phyloP scores from a whole-genome alignment of 805 yeast genomes.

The Kazachstania psychrophila region DNA sequence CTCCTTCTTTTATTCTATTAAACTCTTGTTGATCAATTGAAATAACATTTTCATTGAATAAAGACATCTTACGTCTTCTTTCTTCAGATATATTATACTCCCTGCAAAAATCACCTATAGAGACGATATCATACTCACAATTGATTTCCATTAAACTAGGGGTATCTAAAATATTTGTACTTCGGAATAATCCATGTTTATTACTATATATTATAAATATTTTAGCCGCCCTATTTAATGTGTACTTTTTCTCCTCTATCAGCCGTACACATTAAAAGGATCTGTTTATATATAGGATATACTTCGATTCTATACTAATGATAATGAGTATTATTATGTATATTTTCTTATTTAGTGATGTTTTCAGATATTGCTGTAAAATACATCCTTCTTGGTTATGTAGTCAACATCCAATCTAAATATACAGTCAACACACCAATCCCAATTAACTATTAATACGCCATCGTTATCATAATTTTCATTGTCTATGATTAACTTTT shows the following conservation, averaged over 20 bases:
- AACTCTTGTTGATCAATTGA: constrained; percentile 6
- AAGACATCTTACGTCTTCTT: constrained; percentile 2
- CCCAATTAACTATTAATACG: constrained; percentile 27
- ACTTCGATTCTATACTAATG: no score
- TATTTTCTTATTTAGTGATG: no score
- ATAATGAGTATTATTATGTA: no score
- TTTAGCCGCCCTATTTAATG: no score
- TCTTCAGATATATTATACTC: constrained; percentile 3
- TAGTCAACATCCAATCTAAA: constrained; percentile 19
- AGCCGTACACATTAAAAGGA: no score
- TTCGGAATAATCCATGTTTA: no score
- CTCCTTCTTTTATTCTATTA: not conserved
- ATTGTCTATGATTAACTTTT: constrained; percentile 7
- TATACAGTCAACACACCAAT: constrained; percentile 28
- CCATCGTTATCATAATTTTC: constrained; percentile 3
- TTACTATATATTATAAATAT: no score
- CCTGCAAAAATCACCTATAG: constrained; percentile 3
- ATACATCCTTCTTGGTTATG: constrained; percentile 1
- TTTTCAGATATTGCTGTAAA: no score
- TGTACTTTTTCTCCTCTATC: no score
- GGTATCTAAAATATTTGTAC: no score
- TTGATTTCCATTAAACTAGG: no score
- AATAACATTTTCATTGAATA: constrained; percentile 7
- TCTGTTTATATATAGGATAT: no score
- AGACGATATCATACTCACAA: constrained; percentile 1